These are phyloP conservation scores for Ascochyta fabae DNA, from an alignment of 2,329 filamentous ascomycete species.

Conservation along the genomic window DNA sequence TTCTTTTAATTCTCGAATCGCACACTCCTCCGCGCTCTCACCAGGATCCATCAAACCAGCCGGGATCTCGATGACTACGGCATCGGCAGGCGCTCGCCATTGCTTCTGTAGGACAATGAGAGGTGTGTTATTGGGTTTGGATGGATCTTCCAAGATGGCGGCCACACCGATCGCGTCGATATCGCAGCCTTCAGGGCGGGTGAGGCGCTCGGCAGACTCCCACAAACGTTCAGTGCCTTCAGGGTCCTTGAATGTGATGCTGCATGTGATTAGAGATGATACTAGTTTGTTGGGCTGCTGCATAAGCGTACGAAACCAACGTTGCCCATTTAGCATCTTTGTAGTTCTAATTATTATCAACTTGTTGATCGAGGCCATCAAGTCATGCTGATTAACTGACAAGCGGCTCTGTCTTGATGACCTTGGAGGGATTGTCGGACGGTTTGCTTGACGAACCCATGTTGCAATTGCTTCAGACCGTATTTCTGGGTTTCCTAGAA, in stretches of 20 bases:
- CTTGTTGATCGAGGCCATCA: not conserved
- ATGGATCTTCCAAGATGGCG: slow-evolving; percentile 62
- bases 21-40: slow-evolving; percentile 64
- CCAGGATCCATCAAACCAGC: slow-evolving; percentile 67
- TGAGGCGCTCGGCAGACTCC: slow-evolving; percentile 76
- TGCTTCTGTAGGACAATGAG: slow-evolving; percentile 55
- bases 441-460: slow-evolving; percentile 16
- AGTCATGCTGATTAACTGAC: slow-evolving; percentile 28
- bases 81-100: slow-evolving; percentile 66
- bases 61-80: slow-evolving; percentile 67
- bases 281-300: slow-evolving; percentile 20
- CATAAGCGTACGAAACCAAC: slow-evolving; percentile 26
- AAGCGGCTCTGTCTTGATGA: slow-evolving; percentile 46
- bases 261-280: slow-evolving; percentile 18
- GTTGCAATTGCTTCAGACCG: not conserved
- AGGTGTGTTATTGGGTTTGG: slow-evolving; percentile 38
- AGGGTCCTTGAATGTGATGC: slow-evolving; percentile 67
- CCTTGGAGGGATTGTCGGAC: slow-evolving; percentile 35
- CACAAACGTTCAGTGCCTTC: slow-evolving; percentile 66
- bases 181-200: slow-evolving; percentile 65
- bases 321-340: slow-evolving; percentile 52
- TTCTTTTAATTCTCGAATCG: slow-evolving; percentile 67
- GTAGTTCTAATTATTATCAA: slow-evolving; percentile 39
- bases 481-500: not conserved
- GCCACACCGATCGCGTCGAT: slow-evolving; percentile 78